Conservation (phyloP, 306 rosid genomes). For the Luffa aegyptiaca region DNA sequence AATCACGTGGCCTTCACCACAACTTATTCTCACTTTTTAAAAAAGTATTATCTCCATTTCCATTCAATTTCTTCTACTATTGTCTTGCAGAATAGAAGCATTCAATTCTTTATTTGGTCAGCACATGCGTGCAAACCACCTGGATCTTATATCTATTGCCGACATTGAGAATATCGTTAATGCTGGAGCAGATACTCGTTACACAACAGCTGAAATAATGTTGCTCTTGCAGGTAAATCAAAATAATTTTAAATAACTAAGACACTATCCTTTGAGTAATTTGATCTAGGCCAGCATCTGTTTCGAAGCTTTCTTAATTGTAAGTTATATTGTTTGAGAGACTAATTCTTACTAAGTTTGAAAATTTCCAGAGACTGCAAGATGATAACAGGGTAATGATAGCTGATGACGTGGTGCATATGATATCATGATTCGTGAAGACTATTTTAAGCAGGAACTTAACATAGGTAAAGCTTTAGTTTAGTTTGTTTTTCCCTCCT, state of each 20-base stretch:
- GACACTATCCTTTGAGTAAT: neutral
- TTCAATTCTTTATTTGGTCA: slow-evolving; percentile 72
- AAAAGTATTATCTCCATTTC: neutral
- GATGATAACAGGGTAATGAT: slow-evolving; percentile 79
- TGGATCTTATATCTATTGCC: slow-evolving; percentile 55
- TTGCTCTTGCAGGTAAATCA: slow-evolving; percentile 55
- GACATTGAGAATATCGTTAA: slow-evolving; percentile 57
- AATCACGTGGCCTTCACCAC: neutral
- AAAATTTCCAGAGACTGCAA: slow-evolving; percentile 65
- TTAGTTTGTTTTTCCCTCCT: neutral
- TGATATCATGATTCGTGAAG: slow-evolving; percentile 38
- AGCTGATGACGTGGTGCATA: slow-evolving; percentile 58
- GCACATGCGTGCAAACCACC: slow-evolving; percentile 65
- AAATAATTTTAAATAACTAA: neutral
- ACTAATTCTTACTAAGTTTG: neutral
- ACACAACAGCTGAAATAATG: slow-evolving; percentile 45
- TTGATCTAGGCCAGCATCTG: neutral
- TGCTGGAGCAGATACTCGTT: slow-evolving; percentile 32
- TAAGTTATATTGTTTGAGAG: neutral
- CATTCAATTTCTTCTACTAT: neutral
- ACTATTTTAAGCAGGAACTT: slow-evolving; percentile 6
- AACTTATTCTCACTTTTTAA: neutral
- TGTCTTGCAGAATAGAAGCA: slow-evolving; percentile 52
- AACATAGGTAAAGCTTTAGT: neutral
- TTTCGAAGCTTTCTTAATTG: neutral